phyloP scores from a whole-genome alignment of 257 asterid species.

The Capsicum baccatum region DNA sequence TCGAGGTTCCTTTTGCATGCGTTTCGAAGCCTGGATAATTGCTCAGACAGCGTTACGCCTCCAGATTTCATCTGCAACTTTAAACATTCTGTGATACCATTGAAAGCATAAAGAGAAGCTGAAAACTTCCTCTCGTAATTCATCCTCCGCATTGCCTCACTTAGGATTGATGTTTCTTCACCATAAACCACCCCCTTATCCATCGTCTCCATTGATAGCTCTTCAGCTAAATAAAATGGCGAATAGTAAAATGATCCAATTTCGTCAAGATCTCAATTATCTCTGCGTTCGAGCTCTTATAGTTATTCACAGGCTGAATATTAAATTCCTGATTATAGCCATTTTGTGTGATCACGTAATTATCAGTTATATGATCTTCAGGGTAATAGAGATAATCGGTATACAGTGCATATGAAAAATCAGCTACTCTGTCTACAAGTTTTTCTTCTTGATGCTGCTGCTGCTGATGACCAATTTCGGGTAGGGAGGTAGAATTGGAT shows the following conservation, averaged over 20 bases:
- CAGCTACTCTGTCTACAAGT: slow-evolving; percentile 33
- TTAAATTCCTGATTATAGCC: background rate
- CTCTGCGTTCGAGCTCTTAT: background rate
- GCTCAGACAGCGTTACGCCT: slow-evolving; percentile 37
- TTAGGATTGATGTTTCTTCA: slow-evolving; percentile 47
- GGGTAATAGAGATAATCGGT: slow-evolving; percentile 62
- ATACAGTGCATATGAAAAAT: slow-evolving; percentile 51
- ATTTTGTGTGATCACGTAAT: background rate
- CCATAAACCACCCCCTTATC: slow-evolving; percentile 32
- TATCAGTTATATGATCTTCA: slow-evolving; percentile 43
- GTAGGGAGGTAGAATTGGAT: slow-evolving; percentile 18
- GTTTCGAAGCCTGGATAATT: slow-evolving; percentile 48
- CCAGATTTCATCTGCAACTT: slow-evolving; percentile 54
- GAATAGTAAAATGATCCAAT: slow-evolving; percentile 54
- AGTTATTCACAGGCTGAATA: slow-evolving; percentile 15
- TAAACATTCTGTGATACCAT: slow-evolving; percentile 72
- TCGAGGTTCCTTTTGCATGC: slow-evolving; percentile 46
- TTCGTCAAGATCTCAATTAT: slow-evolving; percentile 41
- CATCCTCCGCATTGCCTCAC: slow-evolving; percentile 74
- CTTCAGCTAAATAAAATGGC: slow-evolving; percentile 71
- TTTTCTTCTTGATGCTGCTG: slow-evolving; percentile 19
- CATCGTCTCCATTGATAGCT: slow-evolving; percentile 39
- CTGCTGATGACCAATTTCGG: background rate
- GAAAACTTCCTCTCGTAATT: slow-evolving; percentile 76
- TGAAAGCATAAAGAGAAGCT: slow-evolving; percentile 72